phyloP scores from a whole-genome alignment of 352 stramenopile species.

The Nothophytophthora sp. region DNA sequence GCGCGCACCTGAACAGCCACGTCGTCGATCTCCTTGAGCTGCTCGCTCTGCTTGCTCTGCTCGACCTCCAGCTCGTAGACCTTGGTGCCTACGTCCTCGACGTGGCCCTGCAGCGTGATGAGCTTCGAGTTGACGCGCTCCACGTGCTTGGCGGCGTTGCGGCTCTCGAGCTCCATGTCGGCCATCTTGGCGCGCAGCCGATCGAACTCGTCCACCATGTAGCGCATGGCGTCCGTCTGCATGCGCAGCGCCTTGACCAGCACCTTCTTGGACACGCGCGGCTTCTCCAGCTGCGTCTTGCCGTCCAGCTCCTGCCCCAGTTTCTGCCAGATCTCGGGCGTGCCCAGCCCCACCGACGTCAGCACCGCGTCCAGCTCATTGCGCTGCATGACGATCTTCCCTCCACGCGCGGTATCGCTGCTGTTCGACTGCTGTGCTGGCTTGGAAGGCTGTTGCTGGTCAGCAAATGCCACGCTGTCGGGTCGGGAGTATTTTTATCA shows the following conservation, averaged over 20 bases:
- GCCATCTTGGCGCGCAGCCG: slow-evolving; percentile 73
- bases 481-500: slow-evolving; percentile 29
- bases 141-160: slow-evolving; percentile 76
- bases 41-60: slow-evolving; percentile 58
- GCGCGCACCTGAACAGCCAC: slow-evolving; percentile 45
- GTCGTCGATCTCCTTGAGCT: slow-evolving; percentile 79
- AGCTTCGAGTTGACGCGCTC: slow-evolving; percentile 80
- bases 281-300: slow-evolving; percentile 77
- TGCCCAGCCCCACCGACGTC: slow-evolving; percentile 62
- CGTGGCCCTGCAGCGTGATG: slow-evolving; percentile 69
- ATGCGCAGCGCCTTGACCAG: slow-evolving; percentile 81
- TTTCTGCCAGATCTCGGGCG: slow-evolving; percentile 78
- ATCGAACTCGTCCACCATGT: slow-evolving; percentile 84
- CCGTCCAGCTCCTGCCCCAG: slow-evolving; percentile 80
- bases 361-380: slow-evolving; percentile 81
- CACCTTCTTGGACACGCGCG: slow-evolving; percentile 82
- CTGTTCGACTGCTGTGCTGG: no score
- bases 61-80: slow-evolving; percentile 65
- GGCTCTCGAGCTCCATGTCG: slow-evolving; percentile 76
- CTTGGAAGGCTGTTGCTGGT: no score
- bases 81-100: slow-evolving; percentile 68
- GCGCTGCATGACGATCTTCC: slow-evolving; percentile 58
- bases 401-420: not conserved
- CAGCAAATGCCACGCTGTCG: slow-evolving; percentile 10
- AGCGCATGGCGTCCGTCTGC: slow-evolving; percentile 84